These are phyloP conservation scores for Rhizophora mangle DNA, from an alignment of 345 rosid species.

Conservation along the genomic window DNA sequence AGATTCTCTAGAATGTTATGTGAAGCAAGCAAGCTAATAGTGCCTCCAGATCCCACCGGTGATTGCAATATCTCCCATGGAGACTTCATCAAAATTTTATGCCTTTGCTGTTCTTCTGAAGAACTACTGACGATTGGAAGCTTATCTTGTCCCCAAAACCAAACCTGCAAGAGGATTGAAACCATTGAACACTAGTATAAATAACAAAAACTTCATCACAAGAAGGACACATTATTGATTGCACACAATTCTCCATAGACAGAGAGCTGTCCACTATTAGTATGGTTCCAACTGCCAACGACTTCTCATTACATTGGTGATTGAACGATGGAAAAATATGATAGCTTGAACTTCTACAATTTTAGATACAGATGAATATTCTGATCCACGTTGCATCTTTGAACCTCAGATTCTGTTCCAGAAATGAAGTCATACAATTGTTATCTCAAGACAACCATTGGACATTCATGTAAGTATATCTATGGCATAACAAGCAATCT, in stretches of 20 bases:
- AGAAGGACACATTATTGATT: not conserved
- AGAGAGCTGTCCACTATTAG: no score
- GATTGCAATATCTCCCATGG: slow-evolving; percentile 85
- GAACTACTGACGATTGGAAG: slow-evolving; percentile 66
- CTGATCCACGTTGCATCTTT: no score
- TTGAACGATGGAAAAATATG: no score
- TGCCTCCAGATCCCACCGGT: slow-evolving; percentile 79
- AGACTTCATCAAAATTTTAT: slow-evolving; percentile 84
- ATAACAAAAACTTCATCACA: not conserved
- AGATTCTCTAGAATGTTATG: slow-evolving; percentile 49
- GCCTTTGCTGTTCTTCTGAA: slow-evolving; percentile 43
- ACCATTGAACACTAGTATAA: slow-evolving; percentile 1
- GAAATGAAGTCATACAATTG: no score
- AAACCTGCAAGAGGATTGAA: slow-evolving; percentile 44
- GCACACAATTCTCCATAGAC: not conserved
- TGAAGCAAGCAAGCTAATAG: slow-evolving; percentile 57
- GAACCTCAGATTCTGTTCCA: no score
- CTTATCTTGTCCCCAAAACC: slow-evolving; percentile 72
- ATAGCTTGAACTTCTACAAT: no score
- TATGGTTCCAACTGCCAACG: not conserved
- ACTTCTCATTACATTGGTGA: not conserved
- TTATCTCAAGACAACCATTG: no score
- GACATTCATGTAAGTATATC: no score
- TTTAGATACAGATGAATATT: no score
- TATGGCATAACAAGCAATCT: no score